phyloP scores from a whole-genome alignment of 2,329 filamentous ascomycete species.

The Blumeria graminis region DNA sequence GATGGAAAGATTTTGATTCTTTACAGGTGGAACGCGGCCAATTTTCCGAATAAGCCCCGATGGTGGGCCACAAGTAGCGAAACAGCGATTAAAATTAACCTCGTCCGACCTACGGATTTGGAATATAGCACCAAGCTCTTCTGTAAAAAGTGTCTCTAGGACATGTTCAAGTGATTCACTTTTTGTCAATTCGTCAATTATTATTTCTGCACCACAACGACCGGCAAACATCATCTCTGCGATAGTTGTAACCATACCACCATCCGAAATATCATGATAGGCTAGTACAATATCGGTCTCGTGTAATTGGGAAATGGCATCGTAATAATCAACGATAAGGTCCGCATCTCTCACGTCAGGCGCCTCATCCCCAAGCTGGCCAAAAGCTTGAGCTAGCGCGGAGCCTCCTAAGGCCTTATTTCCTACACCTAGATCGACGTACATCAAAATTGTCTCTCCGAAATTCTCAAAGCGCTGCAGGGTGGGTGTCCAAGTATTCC shows the following conservation, averaged over 20 bases:
- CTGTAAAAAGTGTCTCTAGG: slow-evolving; percentile 70
- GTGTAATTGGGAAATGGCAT: slow-evolving; percentile 48
- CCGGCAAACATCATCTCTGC: slow-evolving; percentile 98
- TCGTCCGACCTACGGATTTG: slow-evolving; percentile 73
- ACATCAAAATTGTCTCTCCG: slow-evolving; percentile 69
- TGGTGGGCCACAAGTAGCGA: slow-evolving; percentile 72
- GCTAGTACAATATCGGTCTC: slow-evolving; percentile 56
- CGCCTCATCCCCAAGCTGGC: slow-evolving; percentile 59
- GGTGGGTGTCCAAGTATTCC: slow-evolving; percentile 83
- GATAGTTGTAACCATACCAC: slow-evolving; percentile 71
- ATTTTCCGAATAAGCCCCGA: slow-evolving; percentile 64
- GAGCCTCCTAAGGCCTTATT: slow-evolving; percentile 72
- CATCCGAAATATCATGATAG: slow-evolving; percentile 87
- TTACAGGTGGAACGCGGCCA: slow-evolving; percentile 42
- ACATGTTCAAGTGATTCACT: slow-evolving; percentile 34
- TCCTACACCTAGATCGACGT: slow-evolving; percentile 68
- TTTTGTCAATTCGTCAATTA: slow-evolving; percentile 49
- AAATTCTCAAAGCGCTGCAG: slow-evolving; percentile 65
- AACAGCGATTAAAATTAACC: slow-evolving; percentile 66
- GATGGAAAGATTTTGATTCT: slow-evolving; percentile 55
- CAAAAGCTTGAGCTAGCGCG: slow-evolving; percentile 70
- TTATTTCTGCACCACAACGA: slow-evolving; percentile 64
- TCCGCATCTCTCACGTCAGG: slow-evolving; percentile 71
- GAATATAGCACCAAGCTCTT: slow-evolving; percentile 90
- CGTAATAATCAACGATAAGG: slow-evolving; percentile 71